Conservation (phyloP, 2,329 filamentous ascomycete genomes). For the Colletotrichum nymphaeae region DNA sequence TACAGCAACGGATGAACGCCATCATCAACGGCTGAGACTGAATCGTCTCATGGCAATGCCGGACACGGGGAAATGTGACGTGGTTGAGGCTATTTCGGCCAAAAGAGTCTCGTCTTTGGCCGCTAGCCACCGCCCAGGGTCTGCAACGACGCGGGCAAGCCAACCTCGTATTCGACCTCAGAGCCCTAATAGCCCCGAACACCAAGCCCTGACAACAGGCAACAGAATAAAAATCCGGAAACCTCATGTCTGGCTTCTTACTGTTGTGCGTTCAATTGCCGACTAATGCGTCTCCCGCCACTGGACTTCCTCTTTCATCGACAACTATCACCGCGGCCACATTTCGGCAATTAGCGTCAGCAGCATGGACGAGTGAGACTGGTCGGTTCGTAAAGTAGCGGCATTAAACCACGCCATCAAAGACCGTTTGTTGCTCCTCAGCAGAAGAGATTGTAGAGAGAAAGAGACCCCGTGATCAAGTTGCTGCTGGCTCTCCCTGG, state of each 20-base stretch:
- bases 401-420: background rate
- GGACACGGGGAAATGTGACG: constrained; percentile 20
- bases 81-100: constrained; percentile 28
- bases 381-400: constrained; percentile 14
- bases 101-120: constrained; percentile 6
- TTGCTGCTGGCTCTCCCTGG: constrained; percentile 7
- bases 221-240: constrained; percentile 26
- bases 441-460: background rate
- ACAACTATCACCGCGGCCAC: background rate
- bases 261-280: background rate
- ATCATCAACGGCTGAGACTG: constrained; percentile 7
- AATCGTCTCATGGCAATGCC: constrained; percentile 5
- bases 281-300: constrained; percentile 11
- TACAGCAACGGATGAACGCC: background rate
- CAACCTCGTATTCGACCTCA: constrained; percentile 26
- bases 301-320: background rate
- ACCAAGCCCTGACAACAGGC: constrained; percentile 17
- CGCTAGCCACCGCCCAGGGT: constrained; percentile 12
- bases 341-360: background rate
- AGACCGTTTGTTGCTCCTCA: constrained; percentile 8
- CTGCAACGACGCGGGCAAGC: constrained; percentile 5
- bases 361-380: background rate
- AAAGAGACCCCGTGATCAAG: background rate
- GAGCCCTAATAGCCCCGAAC: constrained; percentile 1
- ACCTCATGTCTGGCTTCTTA: background rate